Conservation (phyloP, 495 filamentous ascomycete genomes). For the Baudoinia panamericana region DNA sequence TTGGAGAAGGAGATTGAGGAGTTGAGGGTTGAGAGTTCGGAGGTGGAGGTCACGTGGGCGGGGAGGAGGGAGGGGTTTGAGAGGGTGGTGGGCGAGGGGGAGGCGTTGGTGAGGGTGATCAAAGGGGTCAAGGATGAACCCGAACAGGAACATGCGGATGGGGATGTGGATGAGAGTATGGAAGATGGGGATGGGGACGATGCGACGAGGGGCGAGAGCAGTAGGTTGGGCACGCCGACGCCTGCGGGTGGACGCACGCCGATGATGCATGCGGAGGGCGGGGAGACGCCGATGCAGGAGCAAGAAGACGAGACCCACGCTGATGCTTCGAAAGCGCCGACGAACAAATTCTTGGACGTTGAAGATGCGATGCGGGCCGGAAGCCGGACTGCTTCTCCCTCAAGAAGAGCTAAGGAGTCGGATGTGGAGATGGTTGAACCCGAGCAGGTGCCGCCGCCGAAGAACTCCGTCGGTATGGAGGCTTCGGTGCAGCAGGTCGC, state of each 20-base stretch:
- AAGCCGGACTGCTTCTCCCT: slow-evolving; percentile 10
- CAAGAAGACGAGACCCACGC: slow-evolving; percentile 22
- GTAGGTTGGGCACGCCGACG: slow-evolving; percentile 50
- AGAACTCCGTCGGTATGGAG: slow-evolving; percentile 43
- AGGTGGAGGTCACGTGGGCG: slow-evolving; percentile 71
- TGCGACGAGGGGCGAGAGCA: slow-evolving; percentile 35
- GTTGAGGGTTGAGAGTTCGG: slow-evolving; percentile 66
- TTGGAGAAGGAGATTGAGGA: slow-evolving; percentile 79
- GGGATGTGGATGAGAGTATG: slow-evolving; percentile 42
- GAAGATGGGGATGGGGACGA: slow-evolving; percentile 65
- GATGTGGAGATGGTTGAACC: slow-evolving; percentile 26
- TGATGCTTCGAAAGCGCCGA: no score
- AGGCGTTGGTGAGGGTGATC: slow-evolving; percentile 71
- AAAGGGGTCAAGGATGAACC: slow-evolving; percentile 89
- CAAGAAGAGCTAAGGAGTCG: not conserved
- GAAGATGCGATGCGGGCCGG: slow-evolving; percentile 8
- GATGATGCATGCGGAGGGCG: slow-evolving; percentile 22
- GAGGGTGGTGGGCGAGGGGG: slow-evolving; percentile 79
- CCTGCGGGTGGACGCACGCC: slow-evolving; percentile 36
- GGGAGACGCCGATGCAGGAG: slow-evolving; percentile 39
- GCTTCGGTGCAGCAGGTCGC: slow-evolving; percentile 48
- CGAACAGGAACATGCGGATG: slow-evolving; percentile 55
- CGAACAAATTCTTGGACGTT: slow-evolving; percentile 33
- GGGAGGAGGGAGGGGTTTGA: slow-evolving; percentile 82
- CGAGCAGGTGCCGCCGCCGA: slow-evolving; percentile 28